Evolutionary conservation across 257 asterid genomes (phyloP).

Genomic region (Mentha longifolia): DNA sequence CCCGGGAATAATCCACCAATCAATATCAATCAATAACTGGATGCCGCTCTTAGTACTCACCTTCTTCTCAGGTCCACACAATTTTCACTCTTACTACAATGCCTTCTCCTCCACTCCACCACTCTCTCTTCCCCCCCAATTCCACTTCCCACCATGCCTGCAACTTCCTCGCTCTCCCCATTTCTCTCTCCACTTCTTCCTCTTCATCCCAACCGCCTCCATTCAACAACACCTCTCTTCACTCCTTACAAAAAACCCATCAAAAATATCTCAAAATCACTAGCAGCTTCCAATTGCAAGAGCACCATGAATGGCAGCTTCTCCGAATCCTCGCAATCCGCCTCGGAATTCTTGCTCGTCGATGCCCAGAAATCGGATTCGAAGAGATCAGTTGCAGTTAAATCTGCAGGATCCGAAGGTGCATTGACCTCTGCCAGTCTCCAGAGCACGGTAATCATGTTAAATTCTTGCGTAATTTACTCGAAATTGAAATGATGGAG

Average conservation of each 20-base stretch:
- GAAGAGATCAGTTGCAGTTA: constrained; percentile 40
- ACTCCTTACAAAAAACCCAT: constrained; percentile 30
- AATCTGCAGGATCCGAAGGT: constrained; percentile 52
- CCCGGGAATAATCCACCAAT: constrained; percentile 33
- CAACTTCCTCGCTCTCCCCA: constrained; percentile 47
- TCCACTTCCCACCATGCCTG: constrained; percentile 48
- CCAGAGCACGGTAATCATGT: constrained; percentile 52
- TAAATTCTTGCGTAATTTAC: too few relatives aligned
- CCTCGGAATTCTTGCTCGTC: constrained; percentile 25
- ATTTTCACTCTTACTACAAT: constrained; percentile 41
- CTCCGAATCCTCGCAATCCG: constrained; percentile 14
- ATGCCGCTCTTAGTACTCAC: constrained; percentile 1
- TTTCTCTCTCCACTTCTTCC: constrained; percentile 35
- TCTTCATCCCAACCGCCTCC: constrained; percentile 43
- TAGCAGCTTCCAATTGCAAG: constrained; percentile 30
- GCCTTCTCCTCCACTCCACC: constrained; percentile 39
- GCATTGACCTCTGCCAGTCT: constrained; percentile 48
- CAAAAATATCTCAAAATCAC: constrained; percentile 29
- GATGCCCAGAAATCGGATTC: constrained; percentile 35
- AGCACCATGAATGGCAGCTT: constrained; percentile 11
- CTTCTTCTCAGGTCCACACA: constrained; percentile 61
- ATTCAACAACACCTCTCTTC: constrained; percentile 28
- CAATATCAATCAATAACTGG: constrained; percentile 1
- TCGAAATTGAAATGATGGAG: not conserved
- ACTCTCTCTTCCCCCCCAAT: too few relatives aligned